phyloP scores from a whole-genome alignment of 129 eudicot species.

The Calendula officinalis region DNA sequence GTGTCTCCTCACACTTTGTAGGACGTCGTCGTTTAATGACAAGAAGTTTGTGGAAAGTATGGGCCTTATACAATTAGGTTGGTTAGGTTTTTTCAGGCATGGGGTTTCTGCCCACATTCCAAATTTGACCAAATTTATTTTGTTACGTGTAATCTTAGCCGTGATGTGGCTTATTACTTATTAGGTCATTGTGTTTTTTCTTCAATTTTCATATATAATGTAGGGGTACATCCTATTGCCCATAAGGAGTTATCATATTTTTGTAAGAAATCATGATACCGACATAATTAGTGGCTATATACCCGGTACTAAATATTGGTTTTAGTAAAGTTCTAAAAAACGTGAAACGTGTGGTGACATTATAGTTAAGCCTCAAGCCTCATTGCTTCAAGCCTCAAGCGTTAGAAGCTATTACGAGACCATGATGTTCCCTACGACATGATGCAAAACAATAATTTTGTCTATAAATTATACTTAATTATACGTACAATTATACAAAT shows the following conservation, averaged over 20 bases:
- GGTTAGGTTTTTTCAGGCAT: slow-evolving; percentile 17
- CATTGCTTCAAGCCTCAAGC: too few relatives aligned
- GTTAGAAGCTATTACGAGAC: too few relatives aligned
- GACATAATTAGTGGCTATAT: too few relatives aligned
- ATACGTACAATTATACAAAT: too few relatives aligned
- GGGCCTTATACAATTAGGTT: not conserved
- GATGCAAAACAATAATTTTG: too few relatives aligned
- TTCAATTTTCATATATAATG: not conserved
- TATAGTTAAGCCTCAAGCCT: too few relatives aligned
- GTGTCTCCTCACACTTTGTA: slow-evolving; percentile 7
- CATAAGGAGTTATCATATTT: not conserved
- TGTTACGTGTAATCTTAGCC: not conserved
- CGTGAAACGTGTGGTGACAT: too few relatives aligned
- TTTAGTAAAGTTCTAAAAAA: too few relatives aligned
- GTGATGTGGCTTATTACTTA: not conserved
- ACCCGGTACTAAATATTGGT: too few relatives aligned
- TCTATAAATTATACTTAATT: too few relatives aligned
- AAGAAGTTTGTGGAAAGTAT: slow-evolving; percentile 11
- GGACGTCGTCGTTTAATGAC: slow-evolving; percentile 12
- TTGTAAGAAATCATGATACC: too few relatives aligned
- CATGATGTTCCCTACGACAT: too few relatives aligned
- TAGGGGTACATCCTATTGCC: not conserved
- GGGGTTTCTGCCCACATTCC: not conserved
- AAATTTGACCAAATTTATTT: slow-evolving; percentile 8
- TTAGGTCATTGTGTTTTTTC: not conserved